These are phyloP conservation scores for Solanum dulcamara DNA, from an alignment of 257 asterid genomes.

Conservation along the genomic window DNA sequence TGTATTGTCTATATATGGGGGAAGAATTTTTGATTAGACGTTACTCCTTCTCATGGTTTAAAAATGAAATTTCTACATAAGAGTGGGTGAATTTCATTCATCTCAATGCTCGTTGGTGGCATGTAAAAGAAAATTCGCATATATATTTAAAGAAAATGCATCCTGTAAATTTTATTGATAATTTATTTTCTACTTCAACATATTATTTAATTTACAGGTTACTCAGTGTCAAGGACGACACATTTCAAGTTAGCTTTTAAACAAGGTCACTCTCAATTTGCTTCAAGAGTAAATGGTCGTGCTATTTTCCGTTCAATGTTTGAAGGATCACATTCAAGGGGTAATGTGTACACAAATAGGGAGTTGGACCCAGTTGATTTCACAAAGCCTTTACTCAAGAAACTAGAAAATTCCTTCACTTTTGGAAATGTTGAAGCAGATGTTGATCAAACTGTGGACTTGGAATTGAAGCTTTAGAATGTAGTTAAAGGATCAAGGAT, in stretches of 20 bases:
- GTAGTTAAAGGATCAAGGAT: neutral
- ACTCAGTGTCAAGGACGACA: neutral
- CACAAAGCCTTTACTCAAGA: neutral
- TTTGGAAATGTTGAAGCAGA: neutral
- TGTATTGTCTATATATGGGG: neutral
- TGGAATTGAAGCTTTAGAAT: neutral
- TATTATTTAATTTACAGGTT: neutral
- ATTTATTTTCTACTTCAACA: neutral
- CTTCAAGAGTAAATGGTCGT: neutral
- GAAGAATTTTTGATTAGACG: neutral
- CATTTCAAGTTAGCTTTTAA: neutral
- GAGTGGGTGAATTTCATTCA: neutral
- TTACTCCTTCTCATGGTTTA: too few relatives aligned
- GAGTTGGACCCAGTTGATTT: neutral
- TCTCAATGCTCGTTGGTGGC: neutral
- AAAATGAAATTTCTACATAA: too few relatives aligned
- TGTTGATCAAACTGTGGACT: neutral
- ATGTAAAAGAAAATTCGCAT: too few relatives aligned
- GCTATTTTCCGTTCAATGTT: neutral
- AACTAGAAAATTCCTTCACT: neutral
- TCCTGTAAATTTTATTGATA: neutral
- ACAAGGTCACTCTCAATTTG: neutral
- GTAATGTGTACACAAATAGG: neutral
- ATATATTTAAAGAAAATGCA: neutral
- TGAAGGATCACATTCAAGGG: neutral